Evolutionary conservation across 73 alveolate species (phyloP), one percentile per base, ranked within the genome.

Genomic region (Paramecium sexaurelia): DNA sequence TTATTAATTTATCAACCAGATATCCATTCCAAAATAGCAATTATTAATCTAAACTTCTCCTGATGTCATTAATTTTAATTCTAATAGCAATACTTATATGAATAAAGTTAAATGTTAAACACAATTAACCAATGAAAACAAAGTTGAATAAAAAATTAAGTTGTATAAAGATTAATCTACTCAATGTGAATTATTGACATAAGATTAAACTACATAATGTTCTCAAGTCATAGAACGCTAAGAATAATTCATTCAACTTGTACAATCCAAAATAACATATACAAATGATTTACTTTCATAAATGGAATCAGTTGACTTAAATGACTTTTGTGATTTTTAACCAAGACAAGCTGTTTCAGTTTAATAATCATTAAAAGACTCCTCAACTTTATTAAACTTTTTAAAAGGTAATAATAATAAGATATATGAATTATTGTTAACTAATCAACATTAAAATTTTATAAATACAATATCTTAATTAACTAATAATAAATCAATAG

Each of bases 1-100:
- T 43, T 78, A 78, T 33, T 37, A 19, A 41, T 43, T 41, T 43
- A 20, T 78, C 29, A 78, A 71, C 33, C 17, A 32, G 19, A 71
- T 71, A 15, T 32, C 29, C 17, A 71, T 71, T 2, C 86, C 86
- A 13, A 71, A 71, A 71, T 71, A 71, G 17, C 66, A 33, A 71
- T 19, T 35, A 13, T 3, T 11, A 3, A 9, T 29, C 55, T 6
- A 36, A 33, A 29, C 41, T 1, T 11, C 7, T 71, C 43, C 37
- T 33, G 33, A 71, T 11, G 33, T 35, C 5, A 32, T 37, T n/a
- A 15, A 35, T 71, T 35, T 8, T 71, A 71, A 29, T 51, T 10
- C 29, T 15, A n/a, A 51, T 20, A 51, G 57, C 8, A 45, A 51
- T 13, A 51, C 13, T 3, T 51, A 51, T 3, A 51, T 51, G 29